Evolutionary conservation across 169 alveolate genomes (phyloP).

Genomic region (Eimeria maxima): DNA sequence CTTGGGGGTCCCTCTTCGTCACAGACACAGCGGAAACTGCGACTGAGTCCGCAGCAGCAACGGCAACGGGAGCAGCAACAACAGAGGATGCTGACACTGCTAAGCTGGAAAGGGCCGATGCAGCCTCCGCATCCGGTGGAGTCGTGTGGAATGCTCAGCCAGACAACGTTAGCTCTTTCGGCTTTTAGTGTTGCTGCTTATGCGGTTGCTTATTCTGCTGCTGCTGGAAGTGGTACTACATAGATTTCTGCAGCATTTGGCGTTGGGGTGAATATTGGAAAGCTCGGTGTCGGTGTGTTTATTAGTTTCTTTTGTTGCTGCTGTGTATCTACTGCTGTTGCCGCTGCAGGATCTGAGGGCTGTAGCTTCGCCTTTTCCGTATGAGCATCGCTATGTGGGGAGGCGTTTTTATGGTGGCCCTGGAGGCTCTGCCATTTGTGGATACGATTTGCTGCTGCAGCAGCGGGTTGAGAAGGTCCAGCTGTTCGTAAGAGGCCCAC

Average conservation of each 20-base stretch:
- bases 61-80: not conserved
- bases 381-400: conserved; percentile 20
- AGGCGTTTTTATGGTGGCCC: conserved; percentile 13
- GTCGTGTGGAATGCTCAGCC: not conserved
- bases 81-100: not conserved
- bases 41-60: not conserved
- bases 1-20: not conserved
- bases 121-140: not conserved
- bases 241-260: not conserved
- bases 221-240: not conserved
- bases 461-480: conserved; percentile 76
- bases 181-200: not conserved
- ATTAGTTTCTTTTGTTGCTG: too few species aligned
- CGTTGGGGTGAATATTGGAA: not conserved
- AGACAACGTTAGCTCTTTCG: too few species aligned
- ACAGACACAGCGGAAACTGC: not conserved
- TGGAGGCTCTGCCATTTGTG: conserved; percentile 61
- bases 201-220: not conserved
- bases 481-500: conserved; percentile 39
- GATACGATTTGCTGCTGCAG: conserved; percentile 39
- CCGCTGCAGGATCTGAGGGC: too few species aligned
- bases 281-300: too few species aligned
- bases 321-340: too few species aligned
- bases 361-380: too few species aligned
- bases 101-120: not conserved